Evolutionary conservation across 495 filamentous ascomycete species (phyloP).

Genomic region (Neurospora sp.): DNA sequence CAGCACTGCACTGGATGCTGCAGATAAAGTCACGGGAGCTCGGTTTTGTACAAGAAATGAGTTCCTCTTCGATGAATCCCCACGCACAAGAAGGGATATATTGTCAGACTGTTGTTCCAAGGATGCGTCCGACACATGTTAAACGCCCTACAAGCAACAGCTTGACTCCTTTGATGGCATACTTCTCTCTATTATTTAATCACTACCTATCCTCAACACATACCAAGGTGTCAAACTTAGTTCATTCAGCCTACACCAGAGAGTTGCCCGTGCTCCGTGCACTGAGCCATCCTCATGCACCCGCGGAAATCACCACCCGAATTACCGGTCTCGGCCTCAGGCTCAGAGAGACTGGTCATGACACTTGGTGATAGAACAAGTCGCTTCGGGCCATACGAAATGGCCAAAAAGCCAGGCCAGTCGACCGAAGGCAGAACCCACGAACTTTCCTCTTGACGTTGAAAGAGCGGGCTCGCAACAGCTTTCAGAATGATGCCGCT

Average conservation of each 20-base stretch:
- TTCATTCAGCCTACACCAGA: neutral
- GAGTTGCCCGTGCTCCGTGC: neutral
- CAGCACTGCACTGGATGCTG: neutral
- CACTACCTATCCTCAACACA: neutral
- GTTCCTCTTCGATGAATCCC: neutral
- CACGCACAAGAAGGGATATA: neutral
- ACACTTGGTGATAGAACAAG: neutral
- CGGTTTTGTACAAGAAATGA: neutral
- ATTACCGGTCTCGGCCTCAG: neutral
- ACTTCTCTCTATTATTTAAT: neutral
- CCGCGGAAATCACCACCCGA: neutral
- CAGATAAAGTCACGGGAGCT: neutral
- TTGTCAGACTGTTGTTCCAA: neutral
- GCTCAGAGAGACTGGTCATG: neutral
- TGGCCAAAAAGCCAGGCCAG: neutral
- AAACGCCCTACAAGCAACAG: neutral
- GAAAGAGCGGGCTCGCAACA: neutral
- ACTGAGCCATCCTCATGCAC: neutral
- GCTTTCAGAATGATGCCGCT: neutral
- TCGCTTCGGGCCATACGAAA: constrained; percentile 3
- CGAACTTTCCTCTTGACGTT: neutral
- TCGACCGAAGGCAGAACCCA: neutral
- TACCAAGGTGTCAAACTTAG: neutral
- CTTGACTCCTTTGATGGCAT: neutral
- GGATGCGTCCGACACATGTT: neutral